phyloP scores from a whole-genome alignment of 768 basidiomycete genomes.

The Phaeotremella fagi region DNA sequence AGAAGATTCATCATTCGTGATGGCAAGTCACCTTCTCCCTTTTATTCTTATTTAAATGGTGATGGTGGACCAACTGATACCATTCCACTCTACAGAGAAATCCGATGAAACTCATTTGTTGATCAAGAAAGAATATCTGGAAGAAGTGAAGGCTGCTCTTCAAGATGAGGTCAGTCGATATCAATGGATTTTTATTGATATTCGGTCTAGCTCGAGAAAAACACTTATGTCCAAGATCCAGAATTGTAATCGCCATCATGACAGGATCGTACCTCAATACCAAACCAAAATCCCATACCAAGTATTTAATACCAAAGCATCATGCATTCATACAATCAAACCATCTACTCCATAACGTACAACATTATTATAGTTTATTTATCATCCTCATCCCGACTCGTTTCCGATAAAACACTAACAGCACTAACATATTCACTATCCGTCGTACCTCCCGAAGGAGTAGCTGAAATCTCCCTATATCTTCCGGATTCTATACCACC shows the following conservation, averaged over 20 bases:
- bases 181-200: background rate
- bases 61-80: conserved; percentile 6
- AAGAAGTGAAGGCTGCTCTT: conserved; percentile 36
- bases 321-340: no score
- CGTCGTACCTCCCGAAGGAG: background rate
- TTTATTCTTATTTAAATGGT: background rate
- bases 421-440: conserved; percentile 19
- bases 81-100: no score
- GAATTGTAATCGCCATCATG: conserved; percentile 23
- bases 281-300: no score
- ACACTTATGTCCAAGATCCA: conserved; percentile 38
- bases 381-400: no score
- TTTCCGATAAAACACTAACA: conserved; percentile 7
- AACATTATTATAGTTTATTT: no score
- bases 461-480: background rate
- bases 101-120: conserved; percentile 38
- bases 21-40: conserved; percentile 14
- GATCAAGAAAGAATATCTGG: conserved; percentile 30
- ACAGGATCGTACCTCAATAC: no score
- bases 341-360: no score
- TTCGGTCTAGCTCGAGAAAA: conserved; percentile 34
- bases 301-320: no score
- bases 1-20: conserved; percentile 36
- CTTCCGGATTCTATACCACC: background rate
- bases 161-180: conserved; percentile 33